phyloP scores from a whole-genome alignment of 1,284 basidiomycete species.

The Stereum hirsutum region DNA sequence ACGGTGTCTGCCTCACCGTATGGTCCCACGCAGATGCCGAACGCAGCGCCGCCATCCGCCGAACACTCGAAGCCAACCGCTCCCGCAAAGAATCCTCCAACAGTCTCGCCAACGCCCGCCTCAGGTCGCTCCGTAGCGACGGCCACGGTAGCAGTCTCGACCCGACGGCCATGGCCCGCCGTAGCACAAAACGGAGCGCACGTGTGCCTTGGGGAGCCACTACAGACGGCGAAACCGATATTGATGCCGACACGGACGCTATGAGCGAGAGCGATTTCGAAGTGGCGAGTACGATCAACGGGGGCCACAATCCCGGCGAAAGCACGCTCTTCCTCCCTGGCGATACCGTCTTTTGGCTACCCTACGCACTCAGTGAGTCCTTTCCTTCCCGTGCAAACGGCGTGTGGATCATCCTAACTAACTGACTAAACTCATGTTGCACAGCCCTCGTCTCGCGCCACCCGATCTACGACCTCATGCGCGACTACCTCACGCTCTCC shows the following conservation, averaged over 20 bases:
- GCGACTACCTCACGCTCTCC: slow-evolving; percentile 85
- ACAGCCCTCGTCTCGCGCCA: slow-evolving; percentile 81
- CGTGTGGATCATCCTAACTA: neutral
- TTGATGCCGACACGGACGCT: slow-evolving; percentile 67
- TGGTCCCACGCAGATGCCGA: slow-evolving; percentile 92
- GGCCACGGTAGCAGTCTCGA: slow-evolving; percentile 35
- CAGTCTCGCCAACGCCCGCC: slow-evolving; percentile 53
- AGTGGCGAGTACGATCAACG: slow-evolving; percentile 56
- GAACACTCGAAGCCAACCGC: slow-evolving; percentile 70
- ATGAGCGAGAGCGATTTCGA: slow-evolving; percentile 81
- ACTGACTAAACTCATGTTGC: slow-evolving; percentile 9
- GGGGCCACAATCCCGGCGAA: slow-evolving; percentile 66
- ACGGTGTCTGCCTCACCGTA: slow-evolving; percentile 86
- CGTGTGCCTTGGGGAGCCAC: slow-evolving; percentile 56
- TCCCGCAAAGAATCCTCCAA: slow-evolving; percentile 73
- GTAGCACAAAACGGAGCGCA: slow-evolving; percentile 42
- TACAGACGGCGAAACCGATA: slow-evolving; percentile 54
- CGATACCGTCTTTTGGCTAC: slow-evolving; percentile 89
- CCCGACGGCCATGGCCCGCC: slow-evolving; percentile 44
- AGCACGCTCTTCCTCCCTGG: slow-evolving; percentile 80
- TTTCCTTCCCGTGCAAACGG: slow-evolving; percentile 1
- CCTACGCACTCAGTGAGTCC: slow-evolving; percentile 79
- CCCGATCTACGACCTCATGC: slow-evolving; percentile 89
- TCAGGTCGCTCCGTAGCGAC: slow-evolving; percentile 54
- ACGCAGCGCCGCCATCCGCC: slow-evolving; percentile 71